A percentile compares a stretch with the other conserved stretches of the same genome.
phyloP scores from a whole-genome alignment of 208 protist species.

The Sergeia podlipaevii region DNA sequence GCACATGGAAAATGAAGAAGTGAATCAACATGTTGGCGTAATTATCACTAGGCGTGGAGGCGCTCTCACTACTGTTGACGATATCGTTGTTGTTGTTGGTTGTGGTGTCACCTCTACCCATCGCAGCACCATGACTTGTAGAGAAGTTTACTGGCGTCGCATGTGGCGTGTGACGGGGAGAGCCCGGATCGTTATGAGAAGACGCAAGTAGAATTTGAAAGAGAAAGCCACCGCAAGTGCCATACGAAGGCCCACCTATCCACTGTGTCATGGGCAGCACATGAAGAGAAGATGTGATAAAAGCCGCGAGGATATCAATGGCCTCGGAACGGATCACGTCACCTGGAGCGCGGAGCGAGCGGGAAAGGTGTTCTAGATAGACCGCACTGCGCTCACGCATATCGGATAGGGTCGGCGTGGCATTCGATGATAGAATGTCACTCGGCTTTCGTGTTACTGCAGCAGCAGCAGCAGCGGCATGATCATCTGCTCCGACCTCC shows the following conservation, averaged over 20 bases:
- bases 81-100: neutral
- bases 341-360: neutral
- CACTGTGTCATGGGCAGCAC: conserved; percentile 36
- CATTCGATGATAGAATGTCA: too few species aligned
- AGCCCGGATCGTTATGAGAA: conserved; percentile 29
- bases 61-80: conserved; percentile 1
- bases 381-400: too few species aligned
- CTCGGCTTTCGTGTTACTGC: too few species aligned
- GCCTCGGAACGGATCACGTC: conserved; percentile 39
- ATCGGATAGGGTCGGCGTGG: too few species aligned
- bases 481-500: too few species aligned
- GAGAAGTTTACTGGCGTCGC: conserved; percentile 4
- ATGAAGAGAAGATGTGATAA: conserved; percentile 59
- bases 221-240: conserved; percentile 70
- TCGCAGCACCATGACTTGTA: neutral
- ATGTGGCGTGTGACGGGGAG: conserved; percentile 4
- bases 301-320: conserved; percentile 37
- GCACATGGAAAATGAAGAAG: too few species aligned
- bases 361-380: neutral
- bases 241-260: conserved; percentile 59
- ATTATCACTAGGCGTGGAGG: neutral
- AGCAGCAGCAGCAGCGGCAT: too few species aligned
- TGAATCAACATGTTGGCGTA: neutral
- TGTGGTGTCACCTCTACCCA: neutral
- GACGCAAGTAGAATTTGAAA: conserved; percentile 76